phyloP scores from a whole-genome alignment of 2,329 filamentous ascomycete species.

The Cordyceps cateniannulata region DNA sequence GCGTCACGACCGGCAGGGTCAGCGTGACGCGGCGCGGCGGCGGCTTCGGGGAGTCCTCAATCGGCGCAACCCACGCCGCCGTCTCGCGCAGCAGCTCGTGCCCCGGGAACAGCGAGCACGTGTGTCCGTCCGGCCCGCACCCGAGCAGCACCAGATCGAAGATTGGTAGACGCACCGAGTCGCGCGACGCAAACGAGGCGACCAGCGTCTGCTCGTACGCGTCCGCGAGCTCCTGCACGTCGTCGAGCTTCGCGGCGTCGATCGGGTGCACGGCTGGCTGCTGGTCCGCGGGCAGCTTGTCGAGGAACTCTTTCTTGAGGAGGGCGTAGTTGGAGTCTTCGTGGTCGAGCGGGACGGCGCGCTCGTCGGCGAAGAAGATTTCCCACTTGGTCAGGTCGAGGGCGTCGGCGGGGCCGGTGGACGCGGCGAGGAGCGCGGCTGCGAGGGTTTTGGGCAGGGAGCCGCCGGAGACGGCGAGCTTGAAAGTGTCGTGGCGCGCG shows the following conservation, averaged over 20 bases:
- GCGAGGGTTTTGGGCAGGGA: slow-evolving; percentile 86
- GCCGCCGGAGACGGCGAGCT: slow-evolving; percentile 87
- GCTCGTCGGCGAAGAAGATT: slow-evolving; percentile 97
- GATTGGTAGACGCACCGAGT: slow-evolving; percentile 89
- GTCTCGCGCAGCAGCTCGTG: slow-evolving; percentile 75
- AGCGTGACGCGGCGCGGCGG: slow-evolving; percentile 87
- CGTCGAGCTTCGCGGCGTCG: slow-evolving; percentile 56
- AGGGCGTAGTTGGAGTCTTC: slow-evolving; percentile 91
- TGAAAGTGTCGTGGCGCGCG: slow-evolving; percentile 75
- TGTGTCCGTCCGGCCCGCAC: slow-evolving; percentile 93
- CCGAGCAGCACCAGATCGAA: slow-evolving; percentile 93
- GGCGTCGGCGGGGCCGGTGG: slow-evolving; percentile 43
- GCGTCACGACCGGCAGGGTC: slow-evolving; percentile 82
- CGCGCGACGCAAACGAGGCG: slow-evolving; percentile 77
- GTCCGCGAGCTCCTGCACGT: slow-evolving; percentile 88
- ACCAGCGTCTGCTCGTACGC: slow-evolving; percentile 88
- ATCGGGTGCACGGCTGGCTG: slow-evolving; percentile 74
- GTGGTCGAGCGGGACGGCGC: slow-evolving; percentile 86
- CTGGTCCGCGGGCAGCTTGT: slow-evolving; percentile 69
- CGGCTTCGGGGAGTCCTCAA: slow-evolving; percentile 91
- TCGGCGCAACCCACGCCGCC: slow-evolving; percentile 85
- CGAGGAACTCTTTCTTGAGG: slow-evolving; percentile 78
- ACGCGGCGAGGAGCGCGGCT: slow-evolving; percentile 64
- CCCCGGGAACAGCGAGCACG: slow-evolving; percentile 90
- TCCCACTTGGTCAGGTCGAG: slow-evolving; percentile 85